Conservation (phyloP, 164 flowering plant species). For the Echeveria elegans region DNA sequence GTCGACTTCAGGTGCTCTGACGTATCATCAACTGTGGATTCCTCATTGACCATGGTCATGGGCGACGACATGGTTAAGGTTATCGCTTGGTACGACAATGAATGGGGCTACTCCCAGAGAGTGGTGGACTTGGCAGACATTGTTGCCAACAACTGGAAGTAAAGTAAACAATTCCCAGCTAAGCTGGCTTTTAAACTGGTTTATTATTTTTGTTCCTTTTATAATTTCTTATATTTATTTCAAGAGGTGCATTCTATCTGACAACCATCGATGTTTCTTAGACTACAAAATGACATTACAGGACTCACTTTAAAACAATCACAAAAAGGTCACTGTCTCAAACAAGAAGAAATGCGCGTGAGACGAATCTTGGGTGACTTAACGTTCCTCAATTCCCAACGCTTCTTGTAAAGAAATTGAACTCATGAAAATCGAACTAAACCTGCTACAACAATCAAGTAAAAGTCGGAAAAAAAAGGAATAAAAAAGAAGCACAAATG, state of each 20-base stretch:
- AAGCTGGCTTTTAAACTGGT: background rate
- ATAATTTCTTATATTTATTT: background rate
- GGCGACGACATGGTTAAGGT: constrained; percentile 98
- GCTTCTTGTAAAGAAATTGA: no score
- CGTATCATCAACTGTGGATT: constrained; percentile 80
- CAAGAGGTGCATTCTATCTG: background rate
- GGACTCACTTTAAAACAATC: no score
- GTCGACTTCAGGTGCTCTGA: constrained; percentile 39
- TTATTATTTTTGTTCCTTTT: background rate
- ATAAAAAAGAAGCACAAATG: no score
- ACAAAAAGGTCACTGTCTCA: no score
- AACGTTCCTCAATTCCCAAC: no score
- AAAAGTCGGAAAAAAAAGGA: no score
- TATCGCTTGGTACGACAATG: constrained; percentile 95
- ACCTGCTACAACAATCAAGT: no score
- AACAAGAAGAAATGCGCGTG: no score
- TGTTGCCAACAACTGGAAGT: constrained; percentile 85
- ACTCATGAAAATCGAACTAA: no score
- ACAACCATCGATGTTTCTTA: background rate
- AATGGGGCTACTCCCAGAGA: constrained; percentile 97
- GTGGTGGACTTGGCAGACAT: constrained; percentile 91
- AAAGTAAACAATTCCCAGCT: constrained; percentile 12
- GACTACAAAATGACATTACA: no score
- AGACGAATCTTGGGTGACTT: no score
- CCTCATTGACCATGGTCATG: constrained; percentile 90